phyloP scores from a whole-genome alignment of 2,329 filamentous ascomycete species.

The Piedraia hortae region DNA sequence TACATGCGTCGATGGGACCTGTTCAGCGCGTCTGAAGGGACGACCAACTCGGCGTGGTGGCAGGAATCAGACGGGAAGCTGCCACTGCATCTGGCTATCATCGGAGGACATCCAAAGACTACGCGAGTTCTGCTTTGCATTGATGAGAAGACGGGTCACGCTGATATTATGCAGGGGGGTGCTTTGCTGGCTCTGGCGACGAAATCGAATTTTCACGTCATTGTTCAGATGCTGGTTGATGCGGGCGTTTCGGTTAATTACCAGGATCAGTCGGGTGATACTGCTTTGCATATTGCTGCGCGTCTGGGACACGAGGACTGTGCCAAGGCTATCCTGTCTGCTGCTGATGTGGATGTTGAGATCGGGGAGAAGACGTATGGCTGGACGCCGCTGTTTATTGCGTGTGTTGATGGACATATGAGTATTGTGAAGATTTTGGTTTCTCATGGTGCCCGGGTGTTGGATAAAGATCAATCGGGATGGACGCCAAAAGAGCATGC shows the following conservation, averaged over 20 bases:
- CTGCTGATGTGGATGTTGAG: constrained; percentile 50
- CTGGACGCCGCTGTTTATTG: constrained; percentile 89
- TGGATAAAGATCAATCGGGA: constrained; percentile 54
- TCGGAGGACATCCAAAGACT: constrained; percentile 68
- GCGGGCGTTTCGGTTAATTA: constrained; percentile 85
- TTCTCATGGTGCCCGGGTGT: constrained; percentile 47
- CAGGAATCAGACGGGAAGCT: constrained; percentile 81
- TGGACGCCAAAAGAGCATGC: constrained; percentile 92
- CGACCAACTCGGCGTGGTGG: constrained; percentile 72
- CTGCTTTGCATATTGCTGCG: constrained; percentile 72
- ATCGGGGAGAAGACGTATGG: constrained; percentile 58
- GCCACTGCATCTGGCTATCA: constrained; percentile 73
- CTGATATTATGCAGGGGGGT: constrained; percentile 52
- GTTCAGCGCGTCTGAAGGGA: constrained; percentile 55
- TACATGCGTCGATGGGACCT: constrained; percentile 74
- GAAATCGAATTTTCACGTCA: constrained; percentile 59
- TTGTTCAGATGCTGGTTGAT: constrained; percentile 66
- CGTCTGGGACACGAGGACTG: constrained; percentile 66
- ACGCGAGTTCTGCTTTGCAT: constrained; percentile 56
- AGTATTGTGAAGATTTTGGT: constrained; percentile 50
- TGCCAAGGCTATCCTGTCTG: constrained; percentile 42
- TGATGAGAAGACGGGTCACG: constrained; percentile 27
- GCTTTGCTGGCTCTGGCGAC: constrained; percentile 70
- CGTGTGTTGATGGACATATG: constrained; percentile 66
- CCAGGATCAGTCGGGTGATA: constrained; percentile 71